These are phyloP conservation scores for Ophiostoma novo-ulmi DNA, from an alignment of 2,329 filamentous ascomycete species.

Conservation along the genomic window DNA sequence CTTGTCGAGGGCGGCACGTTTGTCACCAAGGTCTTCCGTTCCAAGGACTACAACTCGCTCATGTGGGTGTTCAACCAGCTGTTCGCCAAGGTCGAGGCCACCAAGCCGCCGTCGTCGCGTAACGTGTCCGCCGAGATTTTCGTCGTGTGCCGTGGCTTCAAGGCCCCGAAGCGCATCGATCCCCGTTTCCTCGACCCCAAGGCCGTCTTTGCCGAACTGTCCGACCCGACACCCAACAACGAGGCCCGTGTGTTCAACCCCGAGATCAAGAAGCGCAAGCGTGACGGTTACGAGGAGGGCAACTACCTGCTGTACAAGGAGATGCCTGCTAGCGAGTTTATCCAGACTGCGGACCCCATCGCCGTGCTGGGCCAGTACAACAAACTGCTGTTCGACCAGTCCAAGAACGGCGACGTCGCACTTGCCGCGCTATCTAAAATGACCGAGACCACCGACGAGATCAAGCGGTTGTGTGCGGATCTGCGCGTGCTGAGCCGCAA, in stretches of 20 bases:
- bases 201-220: conserved; percentile 87
- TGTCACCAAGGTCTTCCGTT: conserved; percentile 95
- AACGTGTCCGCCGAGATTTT: conserved; percentile 98
- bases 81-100: conserved; percentile 91
- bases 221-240: conserved; percentile 81
- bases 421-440: conserved; percentile 80
- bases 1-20: conserved; percentile 84
- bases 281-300: conserved; percentile 95
- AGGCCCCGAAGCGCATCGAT: conserved; percentile 89
- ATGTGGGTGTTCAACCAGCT: conserved; percentile 98
- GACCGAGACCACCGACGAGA: conserved; percentile 79
- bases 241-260: conserved; percentile 98
- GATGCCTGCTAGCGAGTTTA: conserved; percentile 81
- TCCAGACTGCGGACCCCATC: conserved; percentile 89
- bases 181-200: conserved; percentile 86
- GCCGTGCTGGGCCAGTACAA: conserved; percentile 84
- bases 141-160: conserved; percentile 91
- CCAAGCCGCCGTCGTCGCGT: conserved; percentile 90
- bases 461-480: conserved; percentile 72
- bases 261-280: conserved; percentile 93
- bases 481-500: conserved; percentile 87
- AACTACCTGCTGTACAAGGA: conserved; percentile 93
- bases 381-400: conserved; percentile 74
- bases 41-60: conserved; percentile 92
- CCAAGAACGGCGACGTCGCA: conserved; percentile 76